These are phyloP conservation scores for Pistacia atlantica DNA, from an alignment of 345 rosid genomes.

Conservation along the genomic window DNA sequence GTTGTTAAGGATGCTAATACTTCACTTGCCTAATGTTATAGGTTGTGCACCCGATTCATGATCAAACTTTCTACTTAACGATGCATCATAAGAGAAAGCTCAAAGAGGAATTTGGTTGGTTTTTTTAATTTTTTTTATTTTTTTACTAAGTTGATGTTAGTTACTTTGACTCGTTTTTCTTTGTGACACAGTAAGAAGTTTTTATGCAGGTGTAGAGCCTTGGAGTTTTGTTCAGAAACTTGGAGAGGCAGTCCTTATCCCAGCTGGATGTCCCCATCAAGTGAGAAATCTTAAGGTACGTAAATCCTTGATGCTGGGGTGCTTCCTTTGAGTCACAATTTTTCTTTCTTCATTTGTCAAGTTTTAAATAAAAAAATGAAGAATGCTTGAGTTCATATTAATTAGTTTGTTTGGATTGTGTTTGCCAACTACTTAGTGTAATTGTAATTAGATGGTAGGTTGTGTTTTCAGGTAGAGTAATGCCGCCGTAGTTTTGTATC, in stretches of 20 bases:
- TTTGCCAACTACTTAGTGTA: no score
- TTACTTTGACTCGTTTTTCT: background rate
- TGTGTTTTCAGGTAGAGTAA: no score
- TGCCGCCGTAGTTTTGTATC: no score
- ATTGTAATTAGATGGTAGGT: no score
- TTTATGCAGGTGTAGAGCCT: slow-evolving; percentile 46
- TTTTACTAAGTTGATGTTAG: background rate
- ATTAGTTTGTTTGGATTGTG: no score
- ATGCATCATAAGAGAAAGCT: slow-evolving; percentile 49
- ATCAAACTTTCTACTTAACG: slow-evolving; percentile 49
- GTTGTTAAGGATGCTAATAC: background rate
- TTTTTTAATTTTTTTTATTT: background rate
- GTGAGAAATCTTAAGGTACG: slow-evolving; percentile 41
- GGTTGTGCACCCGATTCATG: slow-evolving; percentile 55
- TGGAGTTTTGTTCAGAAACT: slow-evolving; percentile 57
- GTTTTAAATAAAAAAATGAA: background rate
- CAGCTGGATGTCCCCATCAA: slow-evolving; percentile 64
- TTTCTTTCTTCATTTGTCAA: background rate
- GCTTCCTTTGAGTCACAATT: background rate
- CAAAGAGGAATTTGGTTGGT: slow-evolving; percentile 51
- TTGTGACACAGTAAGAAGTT: background rate
- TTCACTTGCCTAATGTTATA: slow-evolving; percentile 4
- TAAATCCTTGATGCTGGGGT: background rate
- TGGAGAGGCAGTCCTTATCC: slow-evolving; percentile 64
- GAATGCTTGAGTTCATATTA: no score